Conservation (phyloP, 495 filamentous ascomycete species). For the Tuber melanosporum region DNA sequence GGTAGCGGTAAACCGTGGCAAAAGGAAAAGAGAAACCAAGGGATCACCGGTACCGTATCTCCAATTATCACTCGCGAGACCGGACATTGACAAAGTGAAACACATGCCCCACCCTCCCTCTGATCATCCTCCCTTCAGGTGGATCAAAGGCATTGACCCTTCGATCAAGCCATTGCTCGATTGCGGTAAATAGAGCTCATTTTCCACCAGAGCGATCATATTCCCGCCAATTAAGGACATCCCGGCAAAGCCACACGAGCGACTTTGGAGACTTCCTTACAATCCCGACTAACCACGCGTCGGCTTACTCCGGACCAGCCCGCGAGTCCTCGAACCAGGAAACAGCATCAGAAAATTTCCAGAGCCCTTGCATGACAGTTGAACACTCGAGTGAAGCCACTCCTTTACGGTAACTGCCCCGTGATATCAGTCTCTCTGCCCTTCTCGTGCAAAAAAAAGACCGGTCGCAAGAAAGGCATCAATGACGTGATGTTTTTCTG, state of each 20-base stretch:
- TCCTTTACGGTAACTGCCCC: not conserved
- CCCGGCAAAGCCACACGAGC: not conserved
- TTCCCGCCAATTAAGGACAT: not conserved
- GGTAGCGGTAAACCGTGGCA: not conserved
- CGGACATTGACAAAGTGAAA: not conserved
- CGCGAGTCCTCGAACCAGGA: not conserved
- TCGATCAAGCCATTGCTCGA: not conserved
- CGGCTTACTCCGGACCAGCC: not conserved
- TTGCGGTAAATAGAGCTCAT: not conserved
- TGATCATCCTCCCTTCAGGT: not conserved
- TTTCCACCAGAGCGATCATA: not conserved
- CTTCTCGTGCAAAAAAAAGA: not conserved
- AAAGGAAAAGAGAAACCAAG: not conserved
- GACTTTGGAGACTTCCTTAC: not conserved
- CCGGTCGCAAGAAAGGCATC: not conserved
- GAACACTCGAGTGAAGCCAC: not conserved
- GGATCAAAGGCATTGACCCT: not conserved
- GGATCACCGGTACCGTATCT: not conserved
- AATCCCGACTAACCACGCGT: not conserved
- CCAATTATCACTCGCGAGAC: conserved; percentile 1
- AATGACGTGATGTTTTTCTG: not conserved
- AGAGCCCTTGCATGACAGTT: not conserved
- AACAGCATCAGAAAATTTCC: not conserved
- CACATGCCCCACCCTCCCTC: not conserved
- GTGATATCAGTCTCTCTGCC: not conserved